Base-by-base conservation (phyloP, 768 basidiomycete species). In the Postia placenta region DNA sequence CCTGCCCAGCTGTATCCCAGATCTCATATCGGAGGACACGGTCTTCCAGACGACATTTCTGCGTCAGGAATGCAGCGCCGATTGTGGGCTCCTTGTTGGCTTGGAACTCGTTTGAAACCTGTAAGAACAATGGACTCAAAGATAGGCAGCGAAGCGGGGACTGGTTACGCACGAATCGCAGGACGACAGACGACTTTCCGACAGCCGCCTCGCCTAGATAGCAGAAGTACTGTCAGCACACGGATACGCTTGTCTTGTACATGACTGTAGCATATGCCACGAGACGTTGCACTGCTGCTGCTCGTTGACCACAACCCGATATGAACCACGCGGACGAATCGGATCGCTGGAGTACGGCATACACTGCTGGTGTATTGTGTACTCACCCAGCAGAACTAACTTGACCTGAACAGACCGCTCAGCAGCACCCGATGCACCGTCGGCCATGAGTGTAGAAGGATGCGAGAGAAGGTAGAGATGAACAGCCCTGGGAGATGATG, bases 1-100 rank as follows among this genome's bases (percentile, higher is more conserved):
- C 94, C 71, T 92, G 87, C 45, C 89, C 91, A 28, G 92, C 91
- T 42, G 92, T 94, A 60, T 94, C 92, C 94, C 95, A 97, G 42
- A 97, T 97, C 73, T 98, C 95, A 68, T 92, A 92, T 48, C 90
- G 85, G 54, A 92, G 71, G 22, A 92, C 86, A 48, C 89, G 87
- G 69, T 98, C 96, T 67, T 99, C 95, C 30, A 94, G 75, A 47
- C 91, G 85, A 62, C 92, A 94, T 68, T 94, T 93, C 76, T 95
- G 92, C 14, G 92, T 95, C 47, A 95, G 67, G 73, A 95, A 95
- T 3, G 92, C 94, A 45, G 94, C 94, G 28, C 94, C 95, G 60
- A 99, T 98, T 22, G 95, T 99, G 9, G 95, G 95, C 62, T 96
- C 93, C 68, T 97, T 98, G 79, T 98, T 97, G 52, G 91, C 83